Base-by-base conservation (phyloP, 352 stramenopile species). In the Phytophthora chlamydospora region DNA sequence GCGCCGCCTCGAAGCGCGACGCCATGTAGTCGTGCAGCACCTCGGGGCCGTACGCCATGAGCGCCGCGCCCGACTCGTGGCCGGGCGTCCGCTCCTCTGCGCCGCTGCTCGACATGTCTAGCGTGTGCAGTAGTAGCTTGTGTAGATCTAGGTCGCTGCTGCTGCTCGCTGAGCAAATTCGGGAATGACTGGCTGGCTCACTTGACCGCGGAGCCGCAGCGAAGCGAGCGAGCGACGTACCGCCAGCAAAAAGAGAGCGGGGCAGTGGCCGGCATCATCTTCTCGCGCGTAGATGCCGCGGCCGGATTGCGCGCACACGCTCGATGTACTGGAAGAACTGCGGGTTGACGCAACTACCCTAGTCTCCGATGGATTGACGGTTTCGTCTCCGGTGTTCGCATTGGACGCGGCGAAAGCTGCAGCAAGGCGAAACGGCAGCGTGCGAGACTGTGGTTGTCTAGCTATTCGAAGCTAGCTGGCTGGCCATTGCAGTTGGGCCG, bases 21-120 rank as follows among this genome's bases (percentile, higher is more conserved):
- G 71, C 60, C 21, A 85, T 62, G 71, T 71, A 72, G 24, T 60
- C 35, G 62, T 84, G 69, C 57, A 84, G 58, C 54, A 60, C 61
- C 5, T 66, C 52, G 13, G 74, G 62, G 10, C 66, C 69, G 13
- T 68, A 57, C 11, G 71, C 67, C 54, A 83, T 71, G 32, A 80
- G 66, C 43, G 67, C 67, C 13, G 47, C 58, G 38, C 45, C 57
- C 14, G 67, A 75, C 27, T 80, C 63, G 47, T 48, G 50, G 36
- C 62, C 56, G 32, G 43, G 58, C 17, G 47, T 70, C 56, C 45
- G 66, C 38, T 66, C 40, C 17, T 62, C 40, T 11, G 47, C 56
- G 45, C 19, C 31, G 41, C 49, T 42, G 11, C 29, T 43, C 33
- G 50, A 59, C 35, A 60, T 60, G 24, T 48, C 1, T 55, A 43